These are phyloP conservation scores for Sporothrix curviconia DNA, from an alignment of 2,329 filamentous ascomycete genomes.

Conservation along the genomic window DNA sequence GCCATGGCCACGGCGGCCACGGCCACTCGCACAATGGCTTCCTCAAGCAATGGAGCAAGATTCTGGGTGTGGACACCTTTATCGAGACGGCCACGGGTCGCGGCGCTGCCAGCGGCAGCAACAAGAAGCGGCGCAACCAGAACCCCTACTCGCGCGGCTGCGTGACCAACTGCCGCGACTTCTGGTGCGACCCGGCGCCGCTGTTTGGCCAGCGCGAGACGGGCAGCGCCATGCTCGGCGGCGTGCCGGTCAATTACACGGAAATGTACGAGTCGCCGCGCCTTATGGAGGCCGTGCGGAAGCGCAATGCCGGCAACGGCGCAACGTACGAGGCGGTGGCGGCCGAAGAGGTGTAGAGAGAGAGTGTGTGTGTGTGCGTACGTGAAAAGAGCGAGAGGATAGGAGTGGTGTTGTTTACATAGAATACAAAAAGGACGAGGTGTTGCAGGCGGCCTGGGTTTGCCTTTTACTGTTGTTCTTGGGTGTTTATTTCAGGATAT, in stretches of 20 bases:
- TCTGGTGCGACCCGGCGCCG: conserved; percentile 87
- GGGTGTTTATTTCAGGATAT: not conserved
- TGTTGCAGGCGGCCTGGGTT: not conserved
- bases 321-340: conserved; percentile 59
- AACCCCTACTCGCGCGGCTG: conserved; percentile 85
- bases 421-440: no score
- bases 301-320: conserved; percentile 42
- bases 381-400: no score
- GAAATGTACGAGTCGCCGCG: conserved; percentile 80
- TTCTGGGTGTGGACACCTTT: conserved; percentile 89
- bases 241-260: conserved; percentile 77
- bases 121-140: conserved; percentile 42
- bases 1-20: conserved; percentile 35
- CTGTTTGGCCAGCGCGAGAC: conserved; percentile 69
- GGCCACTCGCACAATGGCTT: conserved; percentile 49
- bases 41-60: conserved; percentile 70
- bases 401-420: no score
- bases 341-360: conserved; percentile 38
- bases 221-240: conserved; percentile 69
- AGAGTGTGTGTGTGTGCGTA: no score
- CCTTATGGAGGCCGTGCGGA: conserved; percentile 48
- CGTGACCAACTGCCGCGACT: conserved; percentile 87
- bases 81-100: conserved; percentile 85
- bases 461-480: not conserved
- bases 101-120: conserved; percentile 55